These are phyloP conservation scores for Clavispora carvajalis DNA, from an alignment of 805 yeast genomes.

Conservation along the genomic window DNA sequence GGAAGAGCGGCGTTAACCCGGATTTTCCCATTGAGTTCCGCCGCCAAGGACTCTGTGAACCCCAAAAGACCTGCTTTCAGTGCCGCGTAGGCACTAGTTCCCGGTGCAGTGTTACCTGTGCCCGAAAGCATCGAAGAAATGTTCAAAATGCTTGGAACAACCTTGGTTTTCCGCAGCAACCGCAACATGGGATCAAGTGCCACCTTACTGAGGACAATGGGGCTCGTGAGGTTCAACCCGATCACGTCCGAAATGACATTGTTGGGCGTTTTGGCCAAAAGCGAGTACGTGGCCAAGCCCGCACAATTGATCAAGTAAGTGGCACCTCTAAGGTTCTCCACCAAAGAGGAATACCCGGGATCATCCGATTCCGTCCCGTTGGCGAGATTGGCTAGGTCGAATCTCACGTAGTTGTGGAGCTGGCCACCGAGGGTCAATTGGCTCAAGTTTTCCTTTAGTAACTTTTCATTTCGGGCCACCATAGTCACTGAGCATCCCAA, in stretches of 20 bases:
- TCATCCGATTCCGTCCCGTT: not conserved
- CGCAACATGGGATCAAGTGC: constrained; percentile 48
- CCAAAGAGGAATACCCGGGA: not conserved
- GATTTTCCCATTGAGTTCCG: constrained; percentile 52
- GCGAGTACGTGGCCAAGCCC: constrained; percentile 54
- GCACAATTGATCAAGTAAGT: constrained; percentile 60
- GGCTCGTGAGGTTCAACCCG: constrained; percentile 52
- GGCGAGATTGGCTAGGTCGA: constrained; percentile 3
- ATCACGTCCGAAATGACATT: constrained; percentile 43
- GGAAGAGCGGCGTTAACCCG: constrained; percentile 66
- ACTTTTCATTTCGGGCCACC: constrained; percentile 41
- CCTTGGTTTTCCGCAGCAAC: constrained; percentile 18
- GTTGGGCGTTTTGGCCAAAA: constrained; percentile 41
- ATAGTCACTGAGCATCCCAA: constrained; percentile 50
- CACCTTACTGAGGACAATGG: constrained; percentile 54
- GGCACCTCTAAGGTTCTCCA: constrained; percentile 14
- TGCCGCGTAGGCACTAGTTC: constrained; percentile 64
- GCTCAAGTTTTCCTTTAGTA: constrained; percentile 24
- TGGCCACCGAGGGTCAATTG: constrained; percentile 9
- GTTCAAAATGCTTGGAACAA: constrained; percentile 45
- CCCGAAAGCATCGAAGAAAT: constrained; percentile 60
- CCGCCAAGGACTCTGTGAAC: constrained; percentile 54
- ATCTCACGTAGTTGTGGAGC: constrained; percentile 3
- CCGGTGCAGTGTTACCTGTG: constrained; percentile 35
- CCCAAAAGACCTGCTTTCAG: constrained; percentile 67